Evolutionary conservation across 1,139 yeast genomes (phyloP).

Genomic region (Candida tropicalis): DNA sequence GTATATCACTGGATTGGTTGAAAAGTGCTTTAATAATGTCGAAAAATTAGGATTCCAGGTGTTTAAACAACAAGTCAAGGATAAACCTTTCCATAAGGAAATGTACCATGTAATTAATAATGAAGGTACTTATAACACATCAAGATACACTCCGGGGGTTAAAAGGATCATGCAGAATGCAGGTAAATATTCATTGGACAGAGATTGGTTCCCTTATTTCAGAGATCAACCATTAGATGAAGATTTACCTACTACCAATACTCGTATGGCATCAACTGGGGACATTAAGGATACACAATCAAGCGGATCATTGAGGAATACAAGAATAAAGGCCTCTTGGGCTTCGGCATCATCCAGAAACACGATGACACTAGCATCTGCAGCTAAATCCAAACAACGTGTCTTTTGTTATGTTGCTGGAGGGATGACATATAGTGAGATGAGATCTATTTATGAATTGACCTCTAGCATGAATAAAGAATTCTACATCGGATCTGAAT

Average conservation of each 20-base stretch:
- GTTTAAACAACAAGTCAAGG: conserved; percentile 51
- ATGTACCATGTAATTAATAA: conserved; percentile 68
- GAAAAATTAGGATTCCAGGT: conserved; percentile 67
- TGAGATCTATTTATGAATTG: conserved; percentile 75
- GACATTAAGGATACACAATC: conserved; percentile 14
- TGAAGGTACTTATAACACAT: conserved; percentile 68
- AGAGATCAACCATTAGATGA: conserved; percentile 75
- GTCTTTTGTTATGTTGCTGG: conserved; percentile 86
- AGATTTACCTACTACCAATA: conserved; percentile 35
- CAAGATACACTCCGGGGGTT: conserved; percentile 75
- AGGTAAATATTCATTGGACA: conserved; percentile 52
- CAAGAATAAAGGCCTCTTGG: conserved; percentile 83
- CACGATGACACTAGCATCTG: conserved; percentile 7
- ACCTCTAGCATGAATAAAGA: conserved; percentile 66
- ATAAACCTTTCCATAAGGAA: conserved; percentile 42
- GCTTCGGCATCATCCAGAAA: conserved; percentile 41
- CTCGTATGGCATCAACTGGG: conserved; percentile 21
- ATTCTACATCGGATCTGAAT: conserved; percentile 82
- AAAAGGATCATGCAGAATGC: conserved; percentile 58
- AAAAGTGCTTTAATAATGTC: conserved; percentile 63
- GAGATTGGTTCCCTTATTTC: conserved; percentile 67
- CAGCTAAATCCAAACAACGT: conserved; percentile 58
- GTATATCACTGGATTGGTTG: conserved; percentile 52
- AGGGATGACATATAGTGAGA: conserved; percentile 84
- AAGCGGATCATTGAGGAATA: conserved; percentile 58